Evolutionary conservation across 768 basidiomycete species (phyloP).

Genomic region (Naematelia encephala): DNA sequence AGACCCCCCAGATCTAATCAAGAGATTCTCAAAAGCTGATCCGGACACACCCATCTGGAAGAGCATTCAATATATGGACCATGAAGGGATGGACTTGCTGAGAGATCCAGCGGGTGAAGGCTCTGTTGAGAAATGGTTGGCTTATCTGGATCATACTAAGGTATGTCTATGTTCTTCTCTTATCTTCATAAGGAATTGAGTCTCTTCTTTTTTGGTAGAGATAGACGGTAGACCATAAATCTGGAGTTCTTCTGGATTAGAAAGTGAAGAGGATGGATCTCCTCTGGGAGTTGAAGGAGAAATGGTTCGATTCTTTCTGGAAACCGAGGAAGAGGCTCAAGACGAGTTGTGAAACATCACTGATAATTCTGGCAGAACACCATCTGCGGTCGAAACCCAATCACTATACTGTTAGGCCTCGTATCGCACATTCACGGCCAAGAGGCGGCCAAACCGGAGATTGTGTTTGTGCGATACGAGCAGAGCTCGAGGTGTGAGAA

Average conservation of each 20-base stretch:
- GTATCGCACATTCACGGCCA: constrained; percentile 60
- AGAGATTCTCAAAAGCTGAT: constrained; percentile 17
- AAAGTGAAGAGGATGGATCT: no score
- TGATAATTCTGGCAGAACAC: constrained; percentile 78
- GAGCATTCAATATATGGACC: constrained; percentile 80
- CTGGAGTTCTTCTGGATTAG: no score
- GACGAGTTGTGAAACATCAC: not conserved
- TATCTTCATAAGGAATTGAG: constrained; percentile 17
- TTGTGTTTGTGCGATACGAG: constrained; percentile 83
- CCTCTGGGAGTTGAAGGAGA: no score
- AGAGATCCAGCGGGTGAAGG: constrained; percentile 29
- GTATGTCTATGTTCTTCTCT: constrained; percentile 26
- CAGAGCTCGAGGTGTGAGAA: constrained; percentile 76
- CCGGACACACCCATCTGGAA: constrained; percentile 64
- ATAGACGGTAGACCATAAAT: no score
- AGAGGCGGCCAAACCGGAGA: constrained; percentile 45
- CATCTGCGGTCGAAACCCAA: constrained; percentile 94
- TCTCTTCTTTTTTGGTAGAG: no score
- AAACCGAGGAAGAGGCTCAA: no score
- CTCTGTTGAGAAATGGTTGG: constrained; percentile 35
- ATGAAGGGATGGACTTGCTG: constrained; percentile 68
- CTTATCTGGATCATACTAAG: constrained; percentile 46
- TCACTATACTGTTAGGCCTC: constrained; percentile 83
- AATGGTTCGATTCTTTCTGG: no score
- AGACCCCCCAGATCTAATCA: constrained; percentile 22